Evolutionary conservation across 2,329 filamentous ascomycete genomes (phyloP), one percentile per base, ranked within the genome.

Genomic region (Ophiostoma tasmaniense): DNA sequence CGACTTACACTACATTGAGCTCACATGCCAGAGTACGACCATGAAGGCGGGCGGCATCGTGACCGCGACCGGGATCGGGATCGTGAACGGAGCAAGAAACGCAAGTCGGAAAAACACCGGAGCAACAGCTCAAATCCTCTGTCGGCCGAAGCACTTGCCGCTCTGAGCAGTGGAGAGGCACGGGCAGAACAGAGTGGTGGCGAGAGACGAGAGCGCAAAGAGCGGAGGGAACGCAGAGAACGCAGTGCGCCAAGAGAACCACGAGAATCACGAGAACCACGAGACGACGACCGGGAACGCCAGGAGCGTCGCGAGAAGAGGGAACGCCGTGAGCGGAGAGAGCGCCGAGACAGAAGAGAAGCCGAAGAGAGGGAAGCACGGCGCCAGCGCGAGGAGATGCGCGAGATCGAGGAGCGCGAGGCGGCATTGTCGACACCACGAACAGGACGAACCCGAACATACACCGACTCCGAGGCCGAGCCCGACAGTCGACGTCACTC

Each of bases 131-230:
- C 72, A 3, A 74, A 73, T 13, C 66, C 70, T 0, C 68, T 76
- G n/a, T 76, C 75, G 6, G 64, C 70, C 10, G 75, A 75, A 52
- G 75, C 75, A 1, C 69, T 76, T 30, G 74, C 74, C 0, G 72
- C 71, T 22, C 70, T 76, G 17, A 75, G 75, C 52, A 71, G 73
- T 1, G 74, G 39, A 20, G 64, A 3, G 68, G 66, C n/a, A 22
- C 30, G 33, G 17, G 42, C 55, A 45, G 22, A 39, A 13, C 59
- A 28, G 7, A 55, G 22, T 45, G 67, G 28, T 35, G 35, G 65
- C 66, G 59, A 33, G 22, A 28, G 14, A 61, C 30, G 61, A 37
- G 37, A 39, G 37, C 37, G 13, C 10, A 39, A 14, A 39, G 37
- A 39, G 37, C 37, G 10, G 11, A 14, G 37, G 13, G 10, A 39